Conservation (phyloP, 768 basidiomycete genomes). For the Tephrocybe rancida region DNA sequence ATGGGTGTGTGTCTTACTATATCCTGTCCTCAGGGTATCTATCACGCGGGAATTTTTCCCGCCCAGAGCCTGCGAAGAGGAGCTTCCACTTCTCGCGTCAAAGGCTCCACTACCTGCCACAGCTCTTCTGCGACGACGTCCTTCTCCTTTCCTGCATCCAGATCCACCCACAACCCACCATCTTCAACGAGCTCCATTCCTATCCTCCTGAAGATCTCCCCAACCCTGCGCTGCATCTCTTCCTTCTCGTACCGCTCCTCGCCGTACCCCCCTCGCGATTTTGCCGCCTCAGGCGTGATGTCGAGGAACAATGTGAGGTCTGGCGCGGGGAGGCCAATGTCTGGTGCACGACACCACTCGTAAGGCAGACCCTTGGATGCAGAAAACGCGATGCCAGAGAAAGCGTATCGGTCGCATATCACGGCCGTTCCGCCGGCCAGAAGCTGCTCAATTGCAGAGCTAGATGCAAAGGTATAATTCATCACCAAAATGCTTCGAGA, state of each 20-base stretch:
- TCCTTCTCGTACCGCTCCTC: constrained; percentile 86
- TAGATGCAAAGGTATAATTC: constrained; percentile 21
- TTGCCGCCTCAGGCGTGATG: constrained; percentile 70
- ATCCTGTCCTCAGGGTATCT: not conserved
- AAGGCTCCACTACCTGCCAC: constrained; percentile 52
- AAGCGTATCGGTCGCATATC: constrained; percentile 93
- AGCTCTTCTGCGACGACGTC: constrained; percentile 56
- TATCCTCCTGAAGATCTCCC: constrained; percentile 59
- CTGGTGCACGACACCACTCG: constrained; percentile 86
- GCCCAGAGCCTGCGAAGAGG: constrained; percentile 59
- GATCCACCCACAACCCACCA: constrained; percentile 45
- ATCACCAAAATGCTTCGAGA: not conserved
- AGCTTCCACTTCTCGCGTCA: constrained; percentile 38
- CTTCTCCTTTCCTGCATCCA: constrained; percentile 59
- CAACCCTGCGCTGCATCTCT: constrained; percentile 71
- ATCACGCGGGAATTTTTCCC: constrained; percentile 17
- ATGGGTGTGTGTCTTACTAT: too few species aligned
- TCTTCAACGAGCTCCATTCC: constrained; percentile 48
- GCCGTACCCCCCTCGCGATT: constrained; percentile 77
- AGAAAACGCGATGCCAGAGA: constrained; percentile 94
- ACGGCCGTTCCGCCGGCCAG: constrained; percentile 69
- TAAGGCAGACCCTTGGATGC: constrained; percentile 69
- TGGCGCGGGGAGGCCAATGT: constrained; percentile 85
- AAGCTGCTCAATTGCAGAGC: constrained; percentile 60
- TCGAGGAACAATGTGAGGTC: constrained; percentile 90